A percentile compares a stretch with the other conserved stretches of the same genome.
phyloP scores from a whole-genome alignment of 768 basidiomycete genomes.

The Calocybe indica region DNA sequence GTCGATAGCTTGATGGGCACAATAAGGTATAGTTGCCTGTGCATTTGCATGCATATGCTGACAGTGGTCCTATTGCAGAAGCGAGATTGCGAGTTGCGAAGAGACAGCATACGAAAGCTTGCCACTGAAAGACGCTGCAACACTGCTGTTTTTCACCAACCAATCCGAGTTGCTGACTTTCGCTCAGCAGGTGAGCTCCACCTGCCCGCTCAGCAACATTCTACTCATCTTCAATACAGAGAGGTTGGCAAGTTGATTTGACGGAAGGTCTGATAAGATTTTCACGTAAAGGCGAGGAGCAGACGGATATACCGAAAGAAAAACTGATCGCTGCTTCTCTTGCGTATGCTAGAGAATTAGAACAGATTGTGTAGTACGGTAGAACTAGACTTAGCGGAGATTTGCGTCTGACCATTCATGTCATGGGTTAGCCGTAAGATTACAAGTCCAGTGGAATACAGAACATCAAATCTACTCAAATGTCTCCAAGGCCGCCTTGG shows the following conservation, averaged over 20 bases:
- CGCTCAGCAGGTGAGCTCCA: constrained; percentile 56
- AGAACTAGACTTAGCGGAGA: constrained; percentile 5
- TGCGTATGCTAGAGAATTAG: constrained; percentile 79
- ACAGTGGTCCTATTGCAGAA: constrained; percentile 38
- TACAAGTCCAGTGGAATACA: constrained; percentile 6
- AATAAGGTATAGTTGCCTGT: constrained; percentile 54
- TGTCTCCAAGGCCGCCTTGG: constrained; percentile 76
- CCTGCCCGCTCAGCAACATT: constrained; percentile 1
- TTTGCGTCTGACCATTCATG: neutral
- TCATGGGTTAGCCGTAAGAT: neutral
- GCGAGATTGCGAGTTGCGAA: constrained; percentile 96
- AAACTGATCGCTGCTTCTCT: constrained; percentile 75
- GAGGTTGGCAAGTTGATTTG: constrained; percentile 81
- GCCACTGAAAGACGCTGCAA: constrained; percentile 84
- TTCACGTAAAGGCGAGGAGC: constrained; percentile 74
- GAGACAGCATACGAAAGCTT: constrained; percentile 91
- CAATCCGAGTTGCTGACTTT: constrained; percentile 80
- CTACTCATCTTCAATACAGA: constrained; percentile 34
- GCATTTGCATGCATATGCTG: constrained; percentile 12
- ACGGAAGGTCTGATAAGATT: constrained; percentile 68
- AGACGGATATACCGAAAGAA: constrained; percentile 80
- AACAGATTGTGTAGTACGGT: constrained; percentile 79
- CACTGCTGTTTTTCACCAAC: constrained; percentile 85
- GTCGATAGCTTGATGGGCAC: constrained; percentile 92
- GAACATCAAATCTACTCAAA: constrained; percentile 30